Base-by-base conservation (phyloP, 805 yeast species). In the Candida maris region DNA sequence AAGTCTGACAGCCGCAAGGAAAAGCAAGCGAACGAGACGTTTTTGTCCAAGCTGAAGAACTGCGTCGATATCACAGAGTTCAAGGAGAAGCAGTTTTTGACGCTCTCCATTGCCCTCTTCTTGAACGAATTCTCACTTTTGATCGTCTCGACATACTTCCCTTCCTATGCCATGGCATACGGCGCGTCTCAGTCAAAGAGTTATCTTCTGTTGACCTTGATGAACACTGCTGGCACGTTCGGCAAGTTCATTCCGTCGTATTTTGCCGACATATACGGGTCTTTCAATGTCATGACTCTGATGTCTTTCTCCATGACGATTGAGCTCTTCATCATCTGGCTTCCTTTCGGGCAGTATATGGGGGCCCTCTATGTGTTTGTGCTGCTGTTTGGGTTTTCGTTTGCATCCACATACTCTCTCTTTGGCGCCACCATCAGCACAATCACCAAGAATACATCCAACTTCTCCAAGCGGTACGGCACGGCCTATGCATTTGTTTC, bases 381-480 rank as follows among this genome's bases (percentile, higher is more conserved):
- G 19, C 21, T 28, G 8, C 79, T 4, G 21, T 38, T 34, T 47
- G 86, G 86, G 0, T 73, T 79, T 45, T 71, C 73, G 42, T 67
- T 74, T 27, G 72, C 85, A 6, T 69, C 83, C 16, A 73, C 79
- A 5, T 65, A 82, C 31, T 71, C 85, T 1, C 56, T 81, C 34
- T 70, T 79, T 0, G 85, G 87, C 0, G 82, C 77, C 3, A 77
- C 85, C 35, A 67, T 80, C 26, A 73, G 81, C 1, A 70, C 72
- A 34, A 72, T 81, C 15, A 71, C 80, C 8, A 70, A 69, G 8
- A 44, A 32, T 14, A 76, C 77, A 0, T 64, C 68, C 39, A 73
- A 78, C 37, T 82, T 81, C 53, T 89, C 89, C 14, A 77, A 75
- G 43, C 60, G 82, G 15, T 83, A 77, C 45, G 88, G 88, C 0